Conservation (phyloP, 2,329 filamentous ascomycete species). For the Hirsutella rhossiliensis region DNA sequence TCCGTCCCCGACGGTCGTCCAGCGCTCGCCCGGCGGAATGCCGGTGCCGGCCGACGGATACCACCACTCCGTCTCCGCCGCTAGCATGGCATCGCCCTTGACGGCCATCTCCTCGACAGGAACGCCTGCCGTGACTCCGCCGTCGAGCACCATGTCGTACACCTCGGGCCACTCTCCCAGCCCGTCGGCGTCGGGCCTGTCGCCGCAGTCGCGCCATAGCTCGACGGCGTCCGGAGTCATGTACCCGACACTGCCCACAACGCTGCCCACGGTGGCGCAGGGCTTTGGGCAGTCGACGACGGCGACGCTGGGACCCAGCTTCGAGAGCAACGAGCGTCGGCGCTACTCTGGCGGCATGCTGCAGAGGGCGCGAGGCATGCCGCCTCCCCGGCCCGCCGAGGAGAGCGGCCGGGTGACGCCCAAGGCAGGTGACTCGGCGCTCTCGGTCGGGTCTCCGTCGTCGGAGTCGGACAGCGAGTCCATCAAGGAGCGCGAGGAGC, state of each 20-base stretch:
- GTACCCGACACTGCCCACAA: constrained; percentile 56
- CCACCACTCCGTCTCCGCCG: constrained; percentile 32
- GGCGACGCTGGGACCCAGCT: constrained; percentile 58
- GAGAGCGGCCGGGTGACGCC: constrained; percentile 29
- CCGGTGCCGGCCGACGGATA: constrained; percentile 22
- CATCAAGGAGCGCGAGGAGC: constrained; percentile 45
- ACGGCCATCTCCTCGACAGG: constrained; percentile 49
- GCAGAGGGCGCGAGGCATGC: constrained; percentile 40
- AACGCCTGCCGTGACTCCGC: constrained; percentile 66
- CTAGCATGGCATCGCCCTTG: constrained; percentile 49
- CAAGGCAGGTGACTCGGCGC: constrained; percentile 28
- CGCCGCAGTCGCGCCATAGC: constrained; percentile 51
- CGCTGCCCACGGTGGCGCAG: constrained; percentile 49
- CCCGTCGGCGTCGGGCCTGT: constrained; percentile 59
- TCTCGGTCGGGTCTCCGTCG: constrained; percentile 39
- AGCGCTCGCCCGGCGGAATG: constrained; percentile 20
- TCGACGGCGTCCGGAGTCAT: constrained; percentile 49
- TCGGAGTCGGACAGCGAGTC: constrained; percentile 43
- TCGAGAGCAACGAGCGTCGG: constrained; percentile 50
- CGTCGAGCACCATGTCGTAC: constrained; percentile 65
- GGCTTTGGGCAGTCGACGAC: constrained; percentile 60
- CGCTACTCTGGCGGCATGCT: constrained; percentile 57
- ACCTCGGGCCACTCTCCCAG: constrained; percentile 65
- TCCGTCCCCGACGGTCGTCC: constrained; percentile 35
- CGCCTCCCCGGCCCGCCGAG: constrained; percentile 22